Evolutionary conservation across 257 asterid genomes (phyloP), one percentile per base, ranked within the genome.

Genomic region (Datura wrightii): DNA sequence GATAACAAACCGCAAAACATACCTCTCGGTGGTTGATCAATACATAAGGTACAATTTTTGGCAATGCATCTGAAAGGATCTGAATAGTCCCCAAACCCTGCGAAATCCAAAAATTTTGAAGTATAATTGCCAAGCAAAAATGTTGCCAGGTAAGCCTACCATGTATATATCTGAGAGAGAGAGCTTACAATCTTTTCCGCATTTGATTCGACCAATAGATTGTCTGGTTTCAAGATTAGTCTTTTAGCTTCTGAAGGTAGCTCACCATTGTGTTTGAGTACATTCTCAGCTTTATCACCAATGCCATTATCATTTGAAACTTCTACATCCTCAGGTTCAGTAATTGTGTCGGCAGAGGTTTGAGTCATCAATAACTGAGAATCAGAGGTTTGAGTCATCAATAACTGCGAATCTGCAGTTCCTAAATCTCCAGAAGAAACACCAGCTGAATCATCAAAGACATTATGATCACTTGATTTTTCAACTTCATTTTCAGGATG

Each of bases 21-120:
- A 97, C 99, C 98, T 97, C 99, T 80, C 97, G 92, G 85, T 97
- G 98, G 87, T 95, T 94, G 90, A 96, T 96, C 86, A 96, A 87
- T 83, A 96, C 99, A 87, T 93, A 95, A 34, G 99, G 99, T 63
- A 91, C 93, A 85, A 91, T 91, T 87, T 97, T 97, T 34, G 99
- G 99, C 89, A 97, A 88, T 78, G 98, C 93, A 90, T 97, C 89
- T 83, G 99, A 90, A 84, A 97, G 97, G 87, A 97, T 92, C 92
- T 95, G 98, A 89, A 97, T 94, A 80, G 99, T 92, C 86, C 88
- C 98, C 85, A 91, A 85, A 66, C 96, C 97, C 99, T 97, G 63
- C 9, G 93, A 84, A 69, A 89, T 48, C 24, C 50, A 86, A 81
- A 86, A 81, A 62, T 11, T 82, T 78, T 48, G 13, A 48, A 52